Conservation (phyloP, 345 rosid genomes). For the Salix viminalis region DNA sequence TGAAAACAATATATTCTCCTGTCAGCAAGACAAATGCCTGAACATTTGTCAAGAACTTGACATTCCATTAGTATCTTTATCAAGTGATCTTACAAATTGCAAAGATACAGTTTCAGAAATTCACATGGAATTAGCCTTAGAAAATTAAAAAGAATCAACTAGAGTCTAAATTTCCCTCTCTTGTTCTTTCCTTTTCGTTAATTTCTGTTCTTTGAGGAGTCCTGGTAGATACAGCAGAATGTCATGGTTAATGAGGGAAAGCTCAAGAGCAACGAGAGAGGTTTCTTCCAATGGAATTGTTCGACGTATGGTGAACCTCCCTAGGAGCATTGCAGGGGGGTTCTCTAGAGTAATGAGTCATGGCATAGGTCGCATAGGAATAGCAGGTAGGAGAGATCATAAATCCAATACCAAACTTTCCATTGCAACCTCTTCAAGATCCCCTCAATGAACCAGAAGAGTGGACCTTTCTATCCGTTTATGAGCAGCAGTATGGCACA, state of each 20-base stretch:
- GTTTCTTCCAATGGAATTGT: conserved; percentile 34
- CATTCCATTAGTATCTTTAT: too few relatives aligned
- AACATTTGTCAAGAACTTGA: background rate
- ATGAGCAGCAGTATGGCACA: conserved; percentile 49
- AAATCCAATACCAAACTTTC: conserved; percentile 19
- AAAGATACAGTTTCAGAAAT: too few relatives aligned
- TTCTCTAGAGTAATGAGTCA: conserved; percentile 42
- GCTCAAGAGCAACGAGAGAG: conserved; percentile 25
- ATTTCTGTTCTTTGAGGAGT: background rate
- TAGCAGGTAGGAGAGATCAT: conserved; percentile 37
- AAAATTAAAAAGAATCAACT: background rate
- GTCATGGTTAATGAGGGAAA: conserved; percentile 26
- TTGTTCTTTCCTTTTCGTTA: background rate
- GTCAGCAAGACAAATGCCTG: background rate
- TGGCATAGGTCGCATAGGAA: conserved; percentile 24
- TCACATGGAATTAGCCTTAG: background rate
- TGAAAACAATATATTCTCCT: background rate
- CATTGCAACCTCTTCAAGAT: conserved; percentile 20
- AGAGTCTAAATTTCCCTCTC: background rate
- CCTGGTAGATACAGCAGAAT: background rate
- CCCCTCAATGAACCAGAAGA: conserved; percentile 35
- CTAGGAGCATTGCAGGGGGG: conserved; percentile 40
- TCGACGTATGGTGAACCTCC: conserved; percentile 49
- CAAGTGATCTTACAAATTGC: too few relatives aligned
- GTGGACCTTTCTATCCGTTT: conserved; percentile 41